phyloP scores from a whole-genome alignment of 768 basidiomycete genomes.

The Cystoderma amianthinum region DNA sequence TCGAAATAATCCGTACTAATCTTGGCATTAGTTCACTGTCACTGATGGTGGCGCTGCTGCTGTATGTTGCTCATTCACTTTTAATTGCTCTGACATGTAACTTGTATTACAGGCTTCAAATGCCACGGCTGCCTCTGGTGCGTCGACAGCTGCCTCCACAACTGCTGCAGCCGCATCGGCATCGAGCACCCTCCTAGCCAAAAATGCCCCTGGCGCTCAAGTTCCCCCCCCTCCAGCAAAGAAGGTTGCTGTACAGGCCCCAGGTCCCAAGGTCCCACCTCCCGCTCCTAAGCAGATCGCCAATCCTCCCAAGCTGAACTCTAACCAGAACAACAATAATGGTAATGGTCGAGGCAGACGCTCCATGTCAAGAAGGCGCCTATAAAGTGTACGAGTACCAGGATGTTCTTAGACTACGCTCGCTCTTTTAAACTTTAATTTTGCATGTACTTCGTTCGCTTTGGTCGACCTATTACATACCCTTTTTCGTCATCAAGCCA shows the following conservation, averaged over 20 bases:
- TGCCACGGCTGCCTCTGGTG: conserved; percentile 8
- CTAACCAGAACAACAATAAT: background rate
- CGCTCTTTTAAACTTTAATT: background rate
- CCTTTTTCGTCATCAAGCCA: too few species aligned
- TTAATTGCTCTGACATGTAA: too few species aligned
- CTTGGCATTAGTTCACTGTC: conserved; percentile 21
- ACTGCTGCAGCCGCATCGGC: conserved; percentile 5
- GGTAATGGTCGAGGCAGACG: background rate
- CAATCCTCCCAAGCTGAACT: background rate
- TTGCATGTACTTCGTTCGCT: background rate
- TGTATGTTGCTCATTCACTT: conserved; percentile 4
- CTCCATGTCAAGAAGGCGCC: background rate
- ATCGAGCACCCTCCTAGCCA: conserved; percentile 2
- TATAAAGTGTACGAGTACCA: background rate
- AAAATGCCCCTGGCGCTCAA: background rate
- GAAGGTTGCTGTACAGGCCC: background rate
- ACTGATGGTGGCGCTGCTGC: conserved; percentile 15
- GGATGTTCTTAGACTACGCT: background rate
- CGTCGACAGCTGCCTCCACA: conserved; percentile 4
- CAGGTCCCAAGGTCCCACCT: too few species aligned
- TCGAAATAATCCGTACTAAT: conserved; percentile 2
- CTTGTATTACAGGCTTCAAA: conserved; percentile 5
- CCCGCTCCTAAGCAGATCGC: background rate
- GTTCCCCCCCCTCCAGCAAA: background rate
- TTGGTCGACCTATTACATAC: too few species aligned